Base-by-base conservation (phyloP, 306 rosid genomes). In the Boehmeria nivea region DNA sequence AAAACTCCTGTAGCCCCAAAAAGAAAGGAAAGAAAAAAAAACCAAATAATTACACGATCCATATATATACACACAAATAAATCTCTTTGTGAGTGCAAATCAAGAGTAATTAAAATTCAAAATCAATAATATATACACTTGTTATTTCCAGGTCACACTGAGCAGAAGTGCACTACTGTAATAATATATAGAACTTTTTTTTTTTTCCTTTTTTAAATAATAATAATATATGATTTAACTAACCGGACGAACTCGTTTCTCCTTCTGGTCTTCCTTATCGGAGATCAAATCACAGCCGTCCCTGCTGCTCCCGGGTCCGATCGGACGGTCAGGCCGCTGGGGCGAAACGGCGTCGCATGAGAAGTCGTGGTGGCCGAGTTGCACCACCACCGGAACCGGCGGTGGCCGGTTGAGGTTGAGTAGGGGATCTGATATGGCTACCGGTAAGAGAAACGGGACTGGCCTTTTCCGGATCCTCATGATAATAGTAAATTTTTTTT, bases 401-500 rank as follows among this genome's bases (percentile, higher is more conserved):
- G 77, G 66, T 21, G 61, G 69, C 23, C 42, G 64, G 57, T 51
- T 64, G 70, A 71, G 78, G 80, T 53, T 68, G 72, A 66, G 76
- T 79, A 67, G 72, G 87, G 87, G 97, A 89, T 89, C 97, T 78
- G 95, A 70, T 60, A 74, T 61, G 44, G 81, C 72, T 31, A 60
- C 60, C 47, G 94, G 72, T 13, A 76, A 65, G 53, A 80, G 71
- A 27, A 74, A 78, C 55, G 88, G 77, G 2, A 72, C 64, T 66
- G 61, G 80, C 4, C 95, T 67, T 60, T 83, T 83, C 16, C 95
- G 85, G 85, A 89, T 89, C 77, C 97, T 85, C 96, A 88, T 87
- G 68, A 67, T 61, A 47, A n/a, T 70, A 63, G 65, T 17, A 42
- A 15, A 51, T 48, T 42, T 51, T 13, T 23, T 47, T 4, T 16